Base-by-base conservation (phyloP, 2,329 filamentous ascomycete species). In the Delphinella strobiligena region DNA sequence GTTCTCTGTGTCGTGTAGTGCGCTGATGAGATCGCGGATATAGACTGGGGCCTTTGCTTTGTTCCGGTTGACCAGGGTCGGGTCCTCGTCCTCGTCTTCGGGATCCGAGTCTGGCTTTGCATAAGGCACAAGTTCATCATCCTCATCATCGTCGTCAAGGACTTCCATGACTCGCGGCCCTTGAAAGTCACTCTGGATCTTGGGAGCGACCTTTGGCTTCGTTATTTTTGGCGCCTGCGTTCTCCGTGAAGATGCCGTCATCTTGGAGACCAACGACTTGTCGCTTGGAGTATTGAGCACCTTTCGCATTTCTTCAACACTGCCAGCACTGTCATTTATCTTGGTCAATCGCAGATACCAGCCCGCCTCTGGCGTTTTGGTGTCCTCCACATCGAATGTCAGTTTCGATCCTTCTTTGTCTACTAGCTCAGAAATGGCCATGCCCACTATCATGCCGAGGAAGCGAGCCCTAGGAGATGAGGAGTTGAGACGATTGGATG, bases 81-180 rank as follows among this genome's bases (percentile, higher is more conserved):
- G 80, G 51, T 98, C 93, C 29, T 95, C 88, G 42, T 95, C 87
- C 0, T 86, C 89, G 54, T 98, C 91, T 54, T 93, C 85, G 0
- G 78, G 73, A 49, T 98, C 91, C 2, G 83, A 87, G 52, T 86
- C 84, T 1, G 85, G 85, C 56, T 94, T 95, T 11, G 75, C 74
- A 50, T 95, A 94, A 1, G 84, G 74, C 2, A 76, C 66, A 1
- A 96, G 65, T 44, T 83, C 82, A 12, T 80, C 75, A 22, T 71
- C 65, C 22, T 69, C 65, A 1, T 74, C 71, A 1, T 34, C 33
- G 12, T 47, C 47, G 11, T 56, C 54, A 2, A 52, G 30, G 1
- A 59, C 38, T 37, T 60, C 58, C 9, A 52, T 48, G 5, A 60
- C 47, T 34, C 49, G 53, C n/a, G 52, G 51, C 11, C 56, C 55